A percentile compares a stretch with the other conserved stretches of the same genome.
Conservation (phyloP, 305 asterid genomes). For the Fraxinus dipetala region DNA sequence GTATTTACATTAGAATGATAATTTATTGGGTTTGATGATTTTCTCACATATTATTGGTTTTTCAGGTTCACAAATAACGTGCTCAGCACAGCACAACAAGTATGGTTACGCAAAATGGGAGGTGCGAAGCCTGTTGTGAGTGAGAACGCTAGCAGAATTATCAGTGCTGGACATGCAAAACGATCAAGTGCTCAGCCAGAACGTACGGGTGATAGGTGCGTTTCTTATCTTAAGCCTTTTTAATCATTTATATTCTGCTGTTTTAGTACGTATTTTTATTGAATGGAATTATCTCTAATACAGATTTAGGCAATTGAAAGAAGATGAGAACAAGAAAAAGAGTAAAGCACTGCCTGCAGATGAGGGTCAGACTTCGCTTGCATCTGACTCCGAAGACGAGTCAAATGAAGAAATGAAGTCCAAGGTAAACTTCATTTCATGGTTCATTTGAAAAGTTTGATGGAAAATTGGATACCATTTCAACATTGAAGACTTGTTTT, state of each 20-base stretch:
- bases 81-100: constrained; percentile 96
- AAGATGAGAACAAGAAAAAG: constrained; percentile 64
- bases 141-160: constrained; percentile 89
- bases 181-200: constrained; percentile 63
- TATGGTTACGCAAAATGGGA: constrained; percentile 93
- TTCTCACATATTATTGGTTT: constrained; percentile 13
- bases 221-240: constrained; percentile 8
- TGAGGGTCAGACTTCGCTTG: constrained; percentile 44
- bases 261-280: constrained; percentile 22
- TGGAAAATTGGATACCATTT: background rate
- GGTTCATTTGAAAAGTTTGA: background rate
- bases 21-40: background rate
- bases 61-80: constrained; percentile 90
- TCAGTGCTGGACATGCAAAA: constrained; percentile 95
- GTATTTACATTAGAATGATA: background rate
- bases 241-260: constrained; percentile 14
- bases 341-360: constrained; percentile 49
- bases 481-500: background rate
- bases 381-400: constrained; percentile 54
- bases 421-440: constrained; percentile 52
- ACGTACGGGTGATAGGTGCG: constrained; percentile 76
- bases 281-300: constrained; percentile 30
- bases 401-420: constrained; percentile 51
- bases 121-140: constrained; percentile 86
- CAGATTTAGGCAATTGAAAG: constrained; percentile 88